Evolutionary conservation across 805 yeast genomes (phyloP).

Genomic region (Diddensiella caesifluorescens): DNA sequence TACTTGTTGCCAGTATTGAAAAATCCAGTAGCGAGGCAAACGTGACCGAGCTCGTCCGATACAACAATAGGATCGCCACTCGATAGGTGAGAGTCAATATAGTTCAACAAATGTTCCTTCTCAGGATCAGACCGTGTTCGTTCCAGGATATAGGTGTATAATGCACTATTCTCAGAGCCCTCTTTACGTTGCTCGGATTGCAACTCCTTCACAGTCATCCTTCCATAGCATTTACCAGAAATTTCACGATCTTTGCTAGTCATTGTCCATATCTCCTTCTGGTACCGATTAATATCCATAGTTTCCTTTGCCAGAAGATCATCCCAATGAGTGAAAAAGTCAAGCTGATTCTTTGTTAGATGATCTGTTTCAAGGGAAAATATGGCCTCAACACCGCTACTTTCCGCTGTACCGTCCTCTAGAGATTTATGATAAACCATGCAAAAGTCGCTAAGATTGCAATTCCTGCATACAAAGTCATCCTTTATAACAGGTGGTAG

Average conservation of each 20-base stretch:
- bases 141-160: conserved; percentile 19
- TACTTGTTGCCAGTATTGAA: conserved; percentile 42
- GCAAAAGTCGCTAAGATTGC: conserved; percentile 53
- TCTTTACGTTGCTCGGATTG: background rate
- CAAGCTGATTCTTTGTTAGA: conserved; percentile 41
- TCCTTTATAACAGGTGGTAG: conserved; percentile 21
- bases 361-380: conserved; percentile 50
- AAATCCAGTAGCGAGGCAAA: conserved; percentile 62
- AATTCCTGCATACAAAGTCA: conserved; percentile 39
- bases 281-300: conserved; percentile 44
- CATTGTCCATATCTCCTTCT: conserved; percentile 65
- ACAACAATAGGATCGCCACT: conserved; percentile 61
- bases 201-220: conserved; percentile 37
- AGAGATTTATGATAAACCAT: conserved; percentile 52
- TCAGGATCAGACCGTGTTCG: conserved; percentile 6
- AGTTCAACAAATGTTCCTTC: conserved; percentile 15
- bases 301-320: conserved; percentile 69
- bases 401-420: conserved; percentile 53
- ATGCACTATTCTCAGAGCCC: background rate
- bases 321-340: conserved; percentile 72
- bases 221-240: conserved; percentile 55
- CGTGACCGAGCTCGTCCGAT: conserved; percentile 78
- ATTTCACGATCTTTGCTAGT: conserved; percentile 56
- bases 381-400: conserved; percentile 49
- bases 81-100: conserved; percentile 43